Evolutionary conservation across 306 rosid species (phyloP), one percentile per base, ranked within the genome.

Genomic region (Mucuna pruriens): DNA sequence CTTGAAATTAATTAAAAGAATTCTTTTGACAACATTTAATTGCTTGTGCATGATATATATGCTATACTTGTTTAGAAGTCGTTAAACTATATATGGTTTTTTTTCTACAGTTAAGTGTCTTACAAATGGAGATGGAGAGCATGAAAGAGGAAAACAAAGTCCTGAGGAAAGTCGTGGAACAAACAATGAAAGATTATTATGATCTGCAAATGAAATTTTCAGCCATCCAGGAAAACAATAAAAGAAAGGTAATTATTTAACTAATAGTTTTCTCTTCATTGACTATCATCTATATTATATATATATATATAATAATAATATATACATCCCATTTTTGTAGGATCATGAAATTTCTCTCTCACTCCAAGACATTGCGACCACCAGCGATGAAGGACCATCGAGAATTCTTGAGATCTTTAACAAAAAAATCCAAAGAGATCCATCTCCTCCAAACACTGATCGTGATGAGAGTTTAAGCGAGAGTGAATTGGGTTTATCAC

Each of bases 101-200:
- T 39, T 9, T 10, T 15, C 12, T n/a, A 19, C 54, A 95, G 94
- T 68, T 95, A 71, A 86, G 75, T 34, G 81, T 29, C 40, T 81
- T 95, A 51, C 86, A 89, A 83, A 90, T 84, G 91, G 92, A 95
- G 90, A 93, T 90, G 98, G 87, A 85, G 34, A 86, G 84, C 15
- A 85, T 95, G 91, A 95, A 95, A 74, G 99, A 95, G 80, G 98
- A 95, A 84, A 95, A 95, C 84, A 88, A 82, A 54, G 86, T 75
- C 23, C 79, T 95, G 80, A 93, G 88, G 85, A 88, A 81, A 83
- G 94, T 88, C 25, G 92, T 95, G 54, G 98, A 95, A 76, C 86
- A 91, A 84, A 91, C 93, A 20, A 90, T 86, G 90, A 95, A 95
- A 82, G 94, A 93, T 23, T 91, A 95, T 46, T 75, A 81, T 60